Evolutionary conservation across 2,329 filamentous ascomycete species (phyloP).

Genomic region (Colletotrichum gigasporum): DNA sequence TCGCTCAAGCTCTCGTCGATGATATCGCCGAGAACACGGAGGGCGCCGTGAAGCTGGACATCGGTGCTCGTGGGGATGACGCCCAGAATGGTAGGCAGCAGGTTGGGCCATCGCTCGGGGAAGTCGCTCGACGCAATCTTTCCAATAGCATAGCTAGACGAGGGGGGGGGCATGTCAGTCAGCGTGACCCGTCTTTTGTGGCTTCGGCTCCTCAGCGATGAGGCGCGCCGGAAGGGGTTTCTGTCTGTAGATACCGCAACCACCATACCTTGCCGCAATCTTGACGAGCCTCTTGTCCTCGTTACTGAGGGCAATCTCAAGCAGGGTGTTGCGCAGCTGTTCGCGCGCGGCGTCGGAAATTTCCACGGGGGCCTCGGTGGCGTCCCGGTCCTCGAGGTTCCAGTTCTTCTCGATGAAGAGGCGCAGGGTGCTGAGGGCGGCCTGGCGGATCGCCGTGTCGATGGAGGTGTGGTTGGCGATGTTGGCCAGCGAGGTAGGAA

Average conservation of each 20-base stretch:
- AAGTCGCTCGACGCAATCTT: conserved; percentile 96
- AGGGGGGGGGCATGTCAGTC: conserved; percentile 22
- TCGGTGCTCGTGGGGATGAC: conserved; percentile 81
- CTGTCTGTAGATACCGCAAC: conserved; percentile 8
- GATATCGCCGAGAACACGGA: conserved; percentile 88
- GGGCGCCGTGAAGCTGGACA: conserved; percentile 84
- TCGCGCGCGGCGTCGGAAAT: conserved; percentile 79
- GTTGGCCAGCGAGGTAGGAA: conserved; percentile 81
- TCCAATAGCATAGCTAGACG: conserved; percentile 76
- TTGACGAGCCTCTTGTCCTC: conserved; percentile 88
- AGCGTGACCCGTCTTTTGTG: background rate
- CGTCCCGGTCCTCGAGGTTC: conserved; percentile 79
- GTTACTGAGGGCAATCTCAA: conserved; percentile 79
- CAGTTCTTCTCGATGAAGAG: conserved; percentile 87
- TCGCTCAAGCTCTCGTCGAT: conserved; percentile 95
- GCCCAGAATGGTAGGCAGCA: conserved; percentile 82
- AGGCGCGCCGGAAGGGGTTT: background rate
- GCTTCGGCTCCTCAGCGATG: background rate
- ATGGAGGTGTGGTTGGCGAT: conserved; percentile 82
- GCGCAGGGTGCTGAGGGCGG: conserved; percentile 82
- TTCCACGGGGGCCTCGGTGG: conserved; percentile 67
- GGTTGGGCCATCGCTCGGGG: conserved; percentile 91
- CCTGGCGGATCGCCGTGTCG: conserved; percentile 80
- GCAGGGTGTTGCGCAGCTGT: conserved; percentile 76
- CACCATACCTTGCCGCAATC: conserved; percentile 78